These are phyloP conservation scores for Lentinula aciculospora DNA, from an alignment of 768 basidiomycete genomes.

Conservation along the genomic window DNA sequence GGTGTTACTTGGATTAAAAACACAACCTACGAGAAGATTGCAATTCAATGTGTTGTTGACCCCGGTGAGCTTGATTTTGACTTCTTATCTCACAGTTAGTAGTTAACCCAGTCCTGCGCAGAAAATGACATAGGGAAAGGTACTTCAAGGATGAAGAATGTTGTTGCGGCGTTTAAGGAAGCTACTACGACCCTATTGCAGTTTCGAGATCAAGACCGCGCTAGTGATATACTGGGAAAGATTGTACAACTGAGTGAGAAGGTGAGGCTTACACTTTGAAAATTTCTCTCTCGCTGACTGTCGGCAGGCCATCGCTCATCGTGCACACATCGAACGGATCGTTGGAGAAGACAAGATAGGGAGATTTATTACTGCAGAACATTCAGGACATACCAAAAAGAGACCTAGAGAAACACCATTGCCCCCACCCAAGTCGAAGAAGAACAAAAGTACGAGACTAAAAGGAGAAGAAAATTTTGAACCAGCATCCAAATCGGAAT, in stretches of 20 bases:
- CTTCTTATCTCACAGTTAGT: background rate
- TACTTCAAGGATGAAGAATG: constrained; percentile 21
- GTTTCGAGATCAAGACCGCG: background rate
- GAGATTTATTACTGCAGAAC: background rate
- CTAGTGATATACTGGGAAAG: background rate
- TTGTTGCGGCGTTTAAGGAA: constrained; percentile 29
- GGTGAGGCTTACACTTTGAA: background rate
- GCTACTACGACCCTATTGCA: constrained; percentile 5
- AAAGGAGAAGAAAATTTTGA: no score
- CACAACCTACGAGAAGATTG: constrained; percentile 21
- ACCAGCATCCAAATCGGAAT: no score
- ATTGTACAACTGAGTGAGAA: background rate
- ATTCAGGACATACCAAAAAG: background rate
- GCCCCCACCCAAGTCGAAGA: no score
- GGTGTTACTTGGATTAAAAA: constrained; percentile 24
- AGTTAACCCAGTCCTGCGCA: no score
- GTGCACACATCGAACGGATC: background rate
- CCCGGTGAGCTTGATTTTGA: constrained; percentile 23
- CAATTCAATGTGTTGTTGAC: constrained; percentile 37
- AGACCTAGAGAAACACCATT: background rate
- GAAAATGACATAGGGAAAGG: constrained; percentile 36
- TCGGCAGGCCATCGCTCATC: background rate
- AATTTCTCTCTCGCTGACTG: background rate
- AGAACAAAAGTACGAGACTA: no score
- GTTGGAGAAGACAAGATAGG: background rate